Evolutionary conservation across 768 basidiomycete genomes (phyloP).

Genomic region (Leccinum uliginosum): DNA sequence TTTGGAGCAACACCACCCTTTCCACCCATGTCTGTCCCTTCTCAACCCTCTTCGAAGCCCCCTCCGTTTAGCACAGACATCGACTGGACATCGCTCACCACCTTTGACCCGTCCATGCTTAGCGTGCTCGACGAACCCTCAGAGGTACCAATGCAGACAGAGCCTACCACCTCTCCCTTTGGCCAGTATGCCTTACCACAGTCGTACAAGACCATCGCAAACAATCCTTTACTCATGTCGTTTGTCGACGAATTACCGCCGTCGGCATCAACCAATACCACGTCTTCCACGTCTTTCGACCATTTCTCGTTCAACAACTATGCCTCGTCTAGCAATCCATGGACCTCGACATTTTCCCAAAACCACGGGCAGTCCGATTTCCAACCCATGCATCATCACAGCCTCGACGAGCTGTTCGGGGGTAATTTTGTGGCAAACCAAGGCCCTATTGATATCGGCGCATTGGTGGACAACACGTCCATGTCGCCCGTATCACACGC

Average conservation of each 20-base stretch:
- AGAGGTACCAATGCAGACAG: conserved; percentile 54
- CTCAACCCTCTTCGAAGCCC: conserved; percentile 28
- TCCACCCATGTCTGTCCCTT: conserved; percentile 25
- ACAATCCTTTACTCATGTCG: conserved; percentile 84
- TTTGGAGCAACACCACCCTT: conserved; percentile 22
- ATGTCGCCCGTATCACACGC: conserved; percentile 47
- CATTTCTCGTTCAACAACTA: conserved; percentile 42
- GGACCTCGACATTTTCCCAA: conserved; percentile 20
- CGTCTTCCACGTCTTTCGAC: conserved; percentile 23
- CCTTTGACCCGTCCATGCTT: conserved; percentile 67
- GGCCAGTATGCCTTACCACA: conserved; percentile 44
- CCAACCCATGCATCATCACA: conserved; percentile 19
- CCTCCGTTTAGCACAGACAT: conserved; percentile 25
- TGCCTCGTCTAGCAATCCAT: conserved; percentile 34
- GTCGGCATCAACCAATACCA: conserved; percentile 18
- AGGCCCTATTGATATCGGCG: conserved; percentile 31
- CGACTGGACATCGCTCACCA: conserved; percentile 64
- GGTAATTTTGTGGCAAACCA: conserved; percentile 33
- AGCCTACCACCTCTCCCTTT: conserved; percentile 45
- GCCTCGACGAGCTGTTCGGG: conserved; percentile 46
- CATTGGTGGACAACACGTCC: conserved; percentile 30
- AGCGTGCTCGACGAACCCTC: conserved; percentile 62
- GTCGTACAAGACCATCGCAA: conserved; percentile 73
- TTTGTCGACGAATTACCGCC: conserved; percentile 54
- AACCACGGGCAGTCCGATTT: conserved; percentile 20